Evolutionary conservation across 1,139 yeast genomes (phyloP), one percentile per base, ranked within the genome.

Genomic region (Diutina neorugosa): DNA sequence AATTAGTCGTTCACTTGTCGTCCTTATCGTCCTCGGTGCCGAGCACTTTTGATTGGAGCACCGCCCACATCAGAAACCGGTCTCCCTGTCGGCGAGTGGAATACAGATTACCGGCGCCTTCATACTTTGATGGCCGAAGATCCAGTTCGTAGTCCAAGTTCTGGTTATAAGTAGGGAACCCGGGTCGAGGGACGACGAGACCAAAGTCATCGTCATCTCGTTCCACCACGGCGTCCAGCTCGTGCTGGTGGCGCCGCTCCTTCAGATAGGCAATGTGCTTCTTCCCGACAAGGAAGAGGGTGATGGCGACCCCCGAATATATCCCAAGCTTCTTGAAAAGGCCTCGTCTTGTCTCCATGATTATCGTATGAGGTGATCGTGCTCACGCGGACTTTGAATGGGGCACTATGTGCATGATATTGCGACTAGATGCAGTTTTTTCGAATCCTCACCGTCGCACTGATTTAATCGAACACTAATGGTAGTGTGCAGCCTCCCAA

Each of bases 151-250:
- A 63, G 55, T 66, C 60, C 53, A 64, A 60, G 19, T 61, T 62
- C n/a, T 67, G 70, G 56, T 65, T 68, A 56, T 62, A 61, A 40
- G 56, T 52, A 2, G 74, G 74, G 52, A 68, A 65, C 1, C 78
- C 78, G 8, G 74, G 76, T 54, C 69, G 62, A 54, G 58, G 61
- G n/a, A 63, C 59, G 16, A 58, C 58, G 23, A 61, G 55, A 9
- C 63, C 63, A 55, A 72, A 72, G 8, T 40, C 53, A 52, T 69
- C 62, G 16, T 61, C 59, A 40, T 62, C 64, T 43, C 71, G 61
- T 55, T 69, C 70, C 23, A 67, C 58, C 34, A 67, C 60, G n/a
- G 77, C 70, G 60, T 74, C 77, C 34, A 70, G 65, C 58, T 74
- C 77, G 48, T 55, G 55, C 52, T 63, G 60, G 58, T 73, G 78